phyloP scores from a whole-genome alignment of 495 filamentous ascomycete species.

The Aspergillus wentii region DNA sequence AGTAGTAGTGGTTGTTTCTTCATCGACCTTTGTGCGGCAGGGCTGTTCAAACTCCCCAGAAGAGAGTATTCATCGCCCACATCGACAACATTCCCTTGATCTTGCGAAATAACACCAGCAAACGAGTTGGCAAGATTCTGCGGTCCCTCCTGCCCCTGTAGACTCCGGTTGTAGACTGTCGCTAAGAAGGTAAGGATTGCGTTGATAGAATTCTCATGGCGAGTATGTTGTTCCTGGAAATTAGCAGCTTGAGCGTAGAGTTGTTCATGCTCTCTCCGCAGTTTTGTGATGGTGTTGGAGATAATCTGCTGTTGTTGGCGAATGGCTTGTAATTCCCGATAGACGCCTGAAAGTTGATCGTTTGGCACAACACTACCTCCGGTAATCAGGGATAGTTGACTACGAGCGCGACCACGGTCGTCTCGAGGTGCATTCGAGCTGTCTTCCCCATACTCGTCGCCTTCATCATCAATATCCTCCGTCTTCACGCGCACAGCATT shows the following conservation, averaged over 20 bases:
- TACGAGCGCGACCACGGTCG: slow-evolving; percentile 27
- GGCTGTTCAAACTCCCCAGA: slow-evolving; percentile 32
- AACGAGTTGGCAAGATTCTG: slow-evolving; percentile 70
- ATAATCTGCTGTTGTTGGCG: slow-evolving; percentile 83
- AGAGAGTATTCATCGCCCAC: slow-evolving; percentile 57
- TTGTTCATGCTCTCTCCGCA: slow-evolving; percentile 80
- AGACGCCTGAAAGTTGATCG: slow-evolving; percentile 72
- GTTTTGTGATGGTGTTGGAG: slow-evolving; percentile 66
- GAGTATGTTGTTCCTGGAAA: slow-evolving; percentile 87
- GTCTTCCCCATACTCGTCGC: slow-evolving; percentile 62
- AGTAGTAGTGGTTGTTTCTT: slow-evolving; percentile 48
- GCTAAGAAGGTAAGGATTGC: slow-evolving; percentile 95
- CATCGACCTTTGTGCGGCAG: slow-evolving; percentile 32
- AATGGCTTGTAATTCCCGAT: slow-evolving; percentile 72
- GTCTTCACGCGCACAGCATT: slow-evolving; percentile 57
- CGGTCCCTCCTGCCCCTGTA: slow-evolving; percentile 55
- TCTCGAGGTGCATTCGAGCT: slow-evolving; percentile 27
- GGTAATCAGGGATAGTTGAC: slow-evolving; percentile 38
- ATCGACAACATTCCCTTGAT: slow-evolving; percentile 63
- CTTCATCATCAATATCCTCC: slow-evolving; percentile 63
- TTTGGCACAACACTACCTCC: slow-evolving; percentile 55
- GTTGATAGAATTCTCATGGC: slow-evolving; percentile 97
- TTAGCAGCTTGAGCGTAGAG: slow-evolving; percentile 84
- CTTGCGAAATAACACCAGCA: slow-evolving; percentile 61
- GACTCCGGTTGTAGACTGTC: slow-evolving; percentile 84